Evolutionary conservation across 2,329 filamentous ascomycete genomes (phyloP), one percentile per base, ranked within the genome.

Genomic region (Sporothrix pallida): DNA sequence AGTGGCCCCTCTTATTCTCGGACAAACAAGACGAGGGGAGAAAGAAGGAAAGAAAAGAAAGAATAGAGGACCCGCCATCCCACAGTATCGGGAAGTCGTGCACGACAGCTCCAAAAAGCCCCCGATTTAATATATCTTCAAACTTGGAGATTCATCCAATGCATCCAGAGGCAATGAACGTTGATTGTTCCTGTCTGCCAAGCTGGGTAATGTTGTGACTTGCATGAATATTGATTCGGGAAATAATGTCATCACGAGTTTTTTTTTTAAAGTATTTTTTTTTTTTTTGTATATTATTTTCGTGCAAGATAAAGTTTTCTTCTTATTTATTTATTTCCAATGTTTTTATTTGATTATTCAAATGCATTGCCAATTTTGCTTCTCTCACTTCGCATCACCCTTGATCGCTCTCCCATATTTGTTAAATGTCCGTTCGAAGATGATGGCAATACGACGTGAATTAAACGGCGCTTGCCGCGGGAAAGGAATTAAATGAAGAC

Each of bases 1-100:
- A 50, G 13, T 1, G 12, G 62, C 31, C 48, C 26, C 48, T 54
- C 46, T 48, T 13, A 23, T 65, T 23, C 42, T 65, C 60, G 62
- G 62, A 65, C n/a, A 65, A 65, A 23, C 62, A 23, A 48, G n/a
- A 23, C 62, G 23, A 48, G 8, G 10, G n/a, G 44, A 20, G 46
- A 52, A 17, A 52, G 13, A 52, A 15, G 13, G 31, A 54, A 50
- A 5, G 10, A n/a, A 52, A 42, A 42, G 26, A 52, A 31, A 20
- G 9, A 67, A 31, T 17, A 37, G 9, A n/a, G 20, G 54, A 71
- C 69, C 69, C 69, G 50, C 69, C 69, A 62, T 52, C 54, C 69
- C 69, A 62, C 23, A 31, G 10, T n/a, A 23, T 8, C 54, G 54
- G 69, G 37, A 62, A 26, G 7, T 31, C 3, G 60, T 63, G 60